Evolutionary conservation across 768 basidiomycete genomes (phyloP), one percentile per base, ranked within the genome.

Genomic region (Rhodotorula taiwanensis): DNA sequence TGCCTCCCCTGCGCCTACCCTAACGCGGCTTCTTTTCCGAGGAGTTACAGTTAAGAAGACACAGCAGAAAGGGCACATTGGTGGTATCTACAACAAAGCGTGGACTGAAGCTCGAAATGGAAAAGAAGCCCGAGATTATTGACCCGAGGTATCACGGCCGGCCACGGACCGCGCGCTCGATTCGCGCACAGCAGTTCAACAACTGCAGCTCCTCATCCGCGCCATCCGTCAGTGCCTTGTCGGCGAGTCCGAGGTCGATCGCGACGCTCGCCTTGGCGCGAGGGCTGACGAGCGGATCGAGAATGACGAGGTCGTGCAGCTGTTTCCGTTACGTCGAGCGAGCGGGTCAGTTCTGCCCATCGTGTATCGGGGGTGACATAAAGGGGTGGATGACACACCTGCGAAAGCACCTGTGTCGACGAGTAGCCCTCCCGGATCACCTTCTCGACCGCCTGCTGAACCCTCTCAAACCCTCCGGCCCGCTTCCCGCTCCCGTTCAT

Each of bases 161-260:
- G 13, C n/a, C 13, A 21, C 49, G 25, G 34, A 66, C 55, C 7
- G 55, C 51, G 5, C 52, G 60, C 28, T 54, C 62, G 34, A 94
- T 79, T 28, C 83, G 80, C 55, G 95, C 75, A n/a, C 84, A 91
- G 39, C 90, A 86, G 72, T 95, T 89, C 20, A 99, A 77, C 36
- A 89, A 83, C 86, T 94, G 95, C 28, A 99, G 78, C 75, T 97
- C 95, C 76, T 99, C 95, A 72, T 99, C 95, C 21, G 89, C 92
- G 1, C 95, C 95, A 67, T 98, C 94, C 70, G 88, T 89, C 28
- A 99, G 78, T 0, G 89, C 89, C 75, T 98, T 98, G 77, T 99
- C 95, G 31, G 89, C 90, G 75, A 95, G 91, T 5, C 90, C 95
- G 67, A 99, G 86, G 6, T 83, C 83, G 25, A 95, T 79, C 5